Percentiles rank a stretch among this genome's conserved stretches.
Conservation (phyloP, 2,329 filamentous ascomycete genomes). For the Fusarium compactum region DNA sequence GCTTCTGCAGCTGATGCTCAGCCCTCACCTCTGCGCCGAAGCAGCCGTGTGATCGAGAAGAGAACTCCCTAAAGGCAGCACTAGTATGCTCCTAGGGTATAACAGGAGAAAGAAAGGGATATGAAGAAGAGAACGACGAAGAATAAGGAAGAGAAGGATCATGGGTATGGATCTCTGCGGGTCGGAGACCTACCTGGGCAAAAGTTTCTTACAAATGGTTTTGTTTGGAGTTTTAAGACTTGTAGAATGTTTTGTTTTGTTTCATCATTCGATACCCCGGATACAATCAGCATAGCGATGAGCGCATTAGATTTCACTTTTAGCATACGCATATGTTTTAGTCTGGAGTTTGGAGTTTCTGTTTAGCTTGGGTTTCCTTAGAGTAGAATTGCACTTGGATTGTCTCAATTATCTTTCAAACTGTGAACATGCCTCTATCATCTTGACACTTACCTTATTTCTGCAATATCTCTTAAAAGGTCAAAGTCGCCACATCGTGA, state of each 20-base stretch:
- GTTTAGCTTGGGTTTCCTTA: neutral
- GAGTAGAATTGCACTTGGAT: neutral
- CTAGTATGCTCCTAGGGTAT: neutral
- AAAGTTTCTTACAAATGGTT: constrained; percentile 6
- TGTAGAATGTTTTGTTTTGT: constrained; percentile 3
- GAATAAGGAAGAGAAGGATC: neutral
- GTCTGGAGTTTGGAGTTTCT: constrained; percentile 1
- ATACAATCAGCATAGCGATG: constrained; percentile 11
- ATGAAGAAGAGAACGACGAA: neutral
- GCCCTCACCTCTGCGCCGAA: constrained; percentile 22
- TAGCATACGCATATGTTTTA: neutral
- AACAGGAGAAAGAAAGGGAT: neutral
- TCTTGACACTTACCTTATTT: neutral
- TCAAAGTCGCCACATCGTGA: neutral
- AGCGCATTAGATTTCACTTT: constrained; percentile 22
- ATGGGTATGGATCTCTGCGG: constrained; percentile 22
- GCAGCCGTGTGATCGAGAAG: constrained; percentile 10
- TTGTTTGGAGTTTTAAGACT: neutral
- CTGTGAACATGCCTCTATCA: neutral
- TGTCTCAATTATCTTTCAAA: neutral
- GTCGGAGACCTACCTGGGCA: constrained; percentile 2
- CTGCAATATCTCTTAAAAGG: neutral
- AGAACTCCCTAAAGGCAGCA: constrained; percentile 14
- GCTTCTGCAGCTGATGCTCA: neutral
- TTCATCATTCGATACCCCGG: constrained; percentile 24